Base-by-base conservation (phyloP, 306 rosid species). In the Prunus kanzakura region DNA sequence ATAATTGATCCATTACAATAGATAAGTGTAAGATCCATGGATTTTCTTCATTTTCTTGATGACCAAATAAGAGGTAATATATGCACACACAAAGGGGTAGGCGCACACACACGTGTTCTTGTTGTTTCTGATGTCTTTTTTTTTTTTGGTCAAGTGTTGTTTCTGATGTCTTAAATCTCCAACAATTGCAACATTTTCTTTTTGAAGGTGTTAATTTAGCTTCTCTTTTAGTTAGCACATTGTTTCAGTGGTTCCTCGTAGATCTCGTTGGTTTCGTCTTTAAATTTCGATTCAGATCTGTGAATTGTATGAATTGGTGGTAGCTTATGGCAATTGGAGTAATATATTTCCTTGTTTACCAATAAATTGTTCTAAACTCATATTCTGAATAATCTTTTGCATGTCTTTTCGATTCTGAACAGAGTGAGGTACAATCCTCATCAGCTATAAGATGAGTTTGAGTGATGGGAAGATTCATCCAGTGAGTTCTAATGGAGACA, bases 401-500 rank as follows among this genome's bases (percentile, higher is more conserved):
- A 2, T 57, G 11, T 72, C 43, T 9, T 72, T 62, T 25, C 5
- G 11, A 62, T 62, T 27, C 20, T 62, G 67, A 23, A 16, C 76
- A 58, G 75, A 32, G 67, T 23, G 67, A 41, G 41, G 49, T 57
- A 46, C 11, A 45, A 11, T 14, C 18, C 6, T 46, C 18, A 3
- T 19, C 56, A 46, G 58, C 46, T 61, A 74, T 61, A 74, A 61
- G 69, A 74, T 74, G 77, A 45, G 47, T 61, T 32, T n/a, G 47
- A 46, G 14, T 46, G 77, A 61, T 46, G 77, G 60, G 69, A 61
- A 6, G 60, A 35, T 61, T 73, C 32, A 73, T 61, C 60, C 60
- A 11, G 58, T 27, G 69, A 27, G 29, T 74, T 61, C 61, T 52
- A 74, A 74, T 61, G 69, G 69, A 8, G 13, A 74, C 22, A 25